Evolutionary conservation across 2,329 filamentous ascomycete genomes (phyloP), one percentile per base, ranked within the genome.

Genomic region (Botrytis aclada): DNA sequence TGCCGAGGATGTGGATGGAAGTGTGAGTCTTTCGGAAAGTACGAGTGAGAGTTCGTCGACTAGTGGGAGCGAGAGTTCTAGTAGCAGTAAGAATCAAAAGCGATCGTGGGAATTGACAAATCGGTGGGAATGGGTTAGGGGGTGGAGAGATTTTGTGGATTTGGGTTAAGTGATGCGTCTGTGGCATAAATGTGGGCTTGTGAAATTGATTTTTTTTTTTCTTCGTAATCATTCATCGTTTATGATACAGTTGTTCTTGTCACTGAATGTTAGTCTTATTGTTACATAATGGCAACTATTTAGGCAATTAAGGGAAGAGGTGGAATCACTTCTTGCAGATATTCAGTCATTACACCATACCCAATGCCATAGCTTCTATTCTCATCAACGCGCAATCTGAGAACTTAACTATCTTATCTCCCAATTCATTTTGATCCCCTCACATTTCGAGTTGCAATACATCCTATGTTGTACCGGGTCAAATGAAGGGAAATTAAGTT

Each of bases 101-200:
- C 41, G 47, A 56, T 32, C 47, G 20, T 56, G 47, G 34, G 9
- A 47, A 5, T 41, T 32, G 18, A 18, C 47, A 0, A 16, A 16
- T 25, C 14, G 64, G 3, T 66, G 64, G 45, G 64, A 66, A 22
- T 54, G 64, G 64, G 29, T 66, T 54, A 29, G 34, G 6, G 65
- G 65, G 0, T 56, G 65, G 34, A 67, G 65, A 6, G 47, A 56
- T 14, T 67, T 32, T 8, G 65, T 67, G 25, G 47, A 67, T 67
- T 32, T 67, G 34, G 65, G 47, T 41, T 67, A 41, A 34, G 22
- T 29, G 22, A 51, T 37, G 3, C n/a, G 6, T 32, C 7, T 58
- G 29, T 34, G 2, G n/a, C n/a, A n/a, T n/a, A n/a, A n/a, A n/a
- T n/a, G n/a, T n/a, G n/a, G n/a, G n/a, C n/a, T n/a, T n/a, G n/a